phyloP scores from a whole-genome alignment of 805 yeast species.

The Spathaspora girioi region DNA sequence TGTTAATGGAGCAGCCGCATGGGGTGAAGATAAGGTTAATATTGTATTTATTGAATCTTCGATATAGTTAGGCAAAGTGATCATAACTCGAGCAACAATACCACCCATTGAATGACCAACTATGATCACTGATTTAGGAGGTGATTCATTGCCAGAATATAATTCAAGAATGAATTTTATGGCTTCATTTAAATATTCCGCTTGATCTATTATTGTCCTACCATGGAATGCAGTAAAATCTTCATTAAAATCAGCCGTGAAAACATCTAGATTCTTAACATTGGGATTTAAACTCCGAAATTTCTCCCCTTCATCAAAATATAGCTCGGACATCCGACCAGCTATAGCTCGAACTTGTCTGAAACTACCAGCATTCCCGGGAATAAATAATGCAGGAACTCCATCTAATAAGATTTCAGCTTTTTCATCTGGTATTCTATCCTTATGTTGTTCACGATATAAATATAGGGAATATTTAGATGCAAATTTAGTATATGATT shows the following conservation, averaged over 20 bases:
- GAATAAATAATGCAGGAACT: conserved; percentile 86
- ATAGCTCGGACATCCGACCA: conserved; percentile 63
- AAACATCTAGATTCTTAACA: conserved; percentile 67
- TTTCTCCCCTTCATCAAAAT: conserved; percentile 30
- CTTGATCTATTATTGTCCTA: conserved; percentile 86
- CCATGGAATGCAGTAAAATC: conserved; percentile 97
- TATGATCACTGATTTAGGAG: conserved; percentile 70
- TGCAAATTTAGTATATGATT: conserved; percentile 64
- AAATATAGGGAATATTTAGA: conserved; percentile 79
- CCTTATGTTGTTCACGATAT: conserved; percentile 80
- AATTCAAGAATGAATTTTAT: conserved; percentile 68
- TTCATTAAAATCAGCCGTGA: conserved; percentile 91
- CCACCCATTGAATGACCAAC: conserved; percentile 98
- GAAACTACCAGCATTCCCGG: conserved; percentile 96
- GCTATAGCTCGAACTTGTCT: conserved; percentile 92
- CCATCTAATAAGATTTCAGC: conserved; percentile 47
- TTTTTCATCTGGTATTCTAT: conserved; percentile 42
- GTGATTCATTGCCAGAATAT: conserved; percentile 42
- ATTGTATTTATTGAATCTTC: conserved; percentile 77
- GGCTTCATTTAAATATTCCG: conserved; percentile 89
- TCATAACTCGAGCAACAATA: conserved; percentile 81
- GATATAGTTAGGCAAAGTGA: conserved; percentile 72
- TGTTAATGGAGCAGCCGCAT: conserved; percentile 86
- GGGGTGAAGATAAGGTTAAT: conserved; percentile 86
- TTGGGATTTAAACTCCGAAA: conserved; percentile 24